phyloP scores from a whole-genome alignment of 164 flowering plant species.

The grape (Vitis vinifera) region ASM3070453v1 NC_081823.1:2373501-2374000 shows the following conservation, averaged over 20 bases:
- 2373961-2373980: background rate
- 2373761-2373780: background rate
- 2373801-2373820: conserved; percentile 57
- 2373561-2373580: too few relatives aligned
- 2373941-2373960: background rate
- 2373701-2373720: background rate
- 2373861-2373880: conserved; percentile 58
- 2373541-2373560: too few relatives aligned
- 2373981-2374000: conserved; percentile 48
- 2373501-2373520: too few relatives aligned
- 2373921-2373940: background rate
- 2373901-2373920: background rate
- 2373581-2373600: too few relatives aligned
- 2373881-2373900: conserved; percentile 55
- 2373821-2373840: conserved; percentile 62
- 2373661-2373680: background rate
- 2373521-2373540: too few relatives aligned
- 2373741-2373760: background rate
- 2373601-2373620: background rate
- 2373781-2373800: background rate
- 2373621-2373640: background rate
- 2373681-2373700: background rate
- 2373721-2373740: background rate
- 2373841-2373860: conserved; percentile 61
- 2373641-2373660: background rate